phyloP scores from a whole-genome alignment of 2,329 filamentous ascomycete genomes.

The Colletotrichum truncatum region DNA sequence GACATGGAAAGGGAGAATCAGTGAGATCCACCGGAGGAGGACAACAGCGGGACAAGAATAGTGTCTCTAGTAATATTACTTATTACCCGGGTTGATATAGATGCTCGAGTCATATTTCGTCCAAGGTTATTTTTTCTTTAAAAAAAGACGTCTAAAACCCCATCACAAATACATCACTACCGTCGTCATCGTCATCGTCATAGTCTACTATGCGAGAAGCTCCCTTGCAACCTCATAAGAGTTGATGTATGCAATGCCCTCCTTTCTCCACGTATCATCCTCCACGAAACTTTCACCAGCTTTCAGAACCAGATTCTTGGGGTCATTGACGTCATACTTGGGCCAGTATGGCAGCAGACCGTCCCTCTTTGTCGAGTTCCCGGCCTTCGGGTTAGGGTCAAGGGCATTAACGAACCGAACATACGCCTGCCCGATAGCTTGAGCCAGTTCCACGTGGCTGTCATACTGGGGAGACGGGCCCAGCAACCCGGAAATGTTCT shows the following conservation, averaged over 20 bases:
- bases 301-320: conserved; percentile 56
- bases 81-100: background rate
- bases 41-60: background rate
- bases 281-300: conserved; percentile 53
- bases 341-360: conserved; percentile 50
- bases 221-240: conserved; percentile 46
- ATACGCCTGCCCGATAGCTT: conserved; percentile 50
- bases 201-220: conserved; percentile 36
- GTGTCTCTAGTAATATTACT: background rate
- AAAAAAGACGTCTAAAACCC: background rate
- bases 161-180: too few species aligned
- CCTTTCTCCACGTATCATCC: conserved; percentile 55
- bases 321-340: conserved; percentile 44
- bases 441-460: conserved; percentile 43
- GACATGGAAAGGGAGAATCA: too few species aligned
- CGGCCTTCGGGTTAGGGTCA: conserved; percentile 48
- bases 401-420: conserved; percentile 52
- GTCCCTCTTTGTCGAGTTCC: conserved; percentile 25
- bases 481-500: conserved; percentile 58
- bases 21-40: too few species aligned
- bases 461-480: conserved; percentile 54
- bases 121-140: background rate
- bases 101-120: too few species aligned
- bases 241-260: conserved; percentile 55
- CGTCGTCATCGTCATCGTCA: background rate